Evolutionary conservation across 2,329 filamentous ascomycete species (phyloP).

Genomic region (Botryotinia narcissicola): DNA sequence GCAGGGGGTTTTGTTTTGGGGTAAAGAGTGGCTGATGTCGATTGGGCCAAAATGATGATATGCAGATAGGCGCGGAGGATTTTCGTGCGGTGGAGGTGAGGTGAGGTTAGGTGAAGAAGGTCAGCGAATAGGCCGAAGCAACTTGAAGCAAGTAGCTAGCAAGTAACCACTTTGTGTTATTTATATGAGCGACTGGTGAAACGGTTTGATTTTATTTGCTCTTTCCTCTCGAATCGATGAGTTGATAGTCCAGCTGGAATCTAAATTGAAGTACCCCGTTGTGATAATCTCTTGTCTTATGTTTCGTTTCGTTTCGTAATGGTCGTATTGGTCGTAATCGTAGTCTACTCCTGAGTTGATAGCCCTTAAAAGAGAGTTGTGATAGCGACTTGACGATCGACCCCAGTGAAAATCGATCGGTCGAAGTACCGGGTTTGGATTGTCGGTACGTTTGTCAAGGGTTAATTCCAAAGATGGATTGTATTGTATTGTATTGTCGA

Average conservation of each 20-base stretch:
- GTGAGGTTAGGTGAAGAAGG: constrained; percentile 1
- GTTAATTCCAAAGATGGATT: constrained; percentile 2
- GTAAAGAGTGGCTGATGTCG: constrained; percentile 14
- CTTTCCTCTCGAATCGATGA: not conserved
- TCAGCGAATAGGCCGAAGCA: constrained; percentile 13
- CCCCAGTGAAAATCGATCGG: constrained; percentile 14
- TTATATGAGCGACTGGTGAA: constrained; percentile 17
- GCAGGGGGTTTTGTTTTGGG: constrained; percentile 1
- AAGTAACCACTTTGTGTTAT: constrained; percentile 4
- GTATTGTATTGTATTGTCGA: not conserved
- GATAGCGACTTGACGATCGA: constrained; percentile 1
- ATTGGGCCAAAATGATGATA: constrained; percentile 12
- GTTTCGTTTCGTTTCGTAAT: not conserved
- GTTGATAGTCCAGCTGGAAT: constrained; percentile 4
- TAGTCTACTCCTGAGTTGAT: not conserved
- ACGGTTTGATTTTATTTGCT: constrained; percentile 1
- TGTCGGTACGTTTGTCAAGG: not conserved
- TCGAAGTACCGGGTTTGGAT: constrained; percentile 1
- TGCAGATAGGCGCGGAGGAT: constrained; percentile 22
- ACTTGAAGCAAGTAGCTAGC: not conserved
- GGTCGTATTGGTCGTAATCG: constrained; percentile 3
- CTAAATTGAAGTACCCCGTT: constrained; percentile 5
- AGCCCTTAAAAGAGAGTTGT: constrained; percentile 3
- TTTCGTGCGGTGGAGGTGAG: constrained; percentile 10
- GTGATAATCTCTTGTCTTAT: not conserved